Conservation (phyloP, 805 yeast genomes). For the Candida insectalens region DNA sequence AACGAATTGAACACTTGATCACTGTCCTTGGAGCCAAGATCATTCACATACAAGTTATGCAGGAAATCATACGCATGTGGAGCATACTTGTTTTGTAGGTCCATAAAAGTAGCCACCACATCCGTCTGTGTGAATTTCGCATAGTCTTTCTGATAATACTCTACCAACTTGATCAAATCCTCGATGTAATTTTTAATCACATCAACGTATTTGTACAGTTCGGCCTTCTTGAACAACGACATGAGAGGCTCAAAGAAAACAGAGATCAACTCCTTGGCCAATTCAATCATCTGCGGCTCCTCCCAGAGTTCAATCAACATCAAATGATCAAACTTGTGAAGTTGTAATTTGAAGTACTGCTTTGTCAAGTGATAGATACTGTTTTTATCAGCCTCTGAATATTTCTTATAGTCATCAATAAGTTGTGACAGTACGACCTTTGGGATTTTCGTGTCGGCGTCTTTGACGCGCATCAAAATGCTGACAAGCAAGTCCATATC, state of each 20-base stretch:
- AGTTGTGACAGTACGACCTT: conserved; percentile 5
- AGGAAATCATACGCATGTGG: conserved; percentile 64
- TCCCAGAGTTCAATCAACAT: conserved; percentile 71
- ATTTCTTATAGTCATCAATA: conserved; percentile 4
- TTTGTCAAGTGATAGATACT: conserved; percentile 38
- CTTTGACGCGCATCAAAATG: conserved; percentile 17
- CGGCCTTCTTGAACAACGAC: conserved; percentile 55
- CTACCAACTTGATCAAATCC: conserved; percentile 55
- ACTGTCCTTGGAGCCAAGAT: conserved; percentile 32
- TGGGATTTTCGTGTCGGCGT: conserved; percentile 5
- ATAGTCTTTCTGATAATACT: conserved; percentile 35
- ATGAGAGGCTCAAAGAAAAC: conserved; percentile 70
- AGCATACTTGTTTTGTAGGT: conserved; percentile 62
- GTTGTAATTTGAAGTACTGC: conserved; percentile 50
- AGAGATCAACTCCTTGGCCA: conserved; percentile 64
- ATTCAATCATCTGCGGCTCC: conserved; percentile 70
- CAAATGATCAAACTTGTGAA: conserved; percentile 69
- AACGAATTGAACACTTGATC: conserved; percentile 54
- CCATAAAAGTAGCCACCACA: conserved; percentile 57
- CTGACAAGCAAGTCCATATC: conserved; percentile 17
- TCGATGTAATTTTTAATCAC: conserved; percentile 56
- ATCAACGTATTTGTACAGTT: conserved; percentile 54
- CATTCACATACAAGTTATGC: conserved; percentile 75
- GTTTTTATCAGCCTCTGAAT: neutral
- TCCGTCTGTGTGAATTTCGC: conserved; percentile 33